A percentile compares a stretch with the other conserved stretches of the same genome.
These are phyloP conservation scores for Rhodotorula paludigena DNA, from an alignment of 768 basidiomycete species.

Conservation along the genomic window DNA sequence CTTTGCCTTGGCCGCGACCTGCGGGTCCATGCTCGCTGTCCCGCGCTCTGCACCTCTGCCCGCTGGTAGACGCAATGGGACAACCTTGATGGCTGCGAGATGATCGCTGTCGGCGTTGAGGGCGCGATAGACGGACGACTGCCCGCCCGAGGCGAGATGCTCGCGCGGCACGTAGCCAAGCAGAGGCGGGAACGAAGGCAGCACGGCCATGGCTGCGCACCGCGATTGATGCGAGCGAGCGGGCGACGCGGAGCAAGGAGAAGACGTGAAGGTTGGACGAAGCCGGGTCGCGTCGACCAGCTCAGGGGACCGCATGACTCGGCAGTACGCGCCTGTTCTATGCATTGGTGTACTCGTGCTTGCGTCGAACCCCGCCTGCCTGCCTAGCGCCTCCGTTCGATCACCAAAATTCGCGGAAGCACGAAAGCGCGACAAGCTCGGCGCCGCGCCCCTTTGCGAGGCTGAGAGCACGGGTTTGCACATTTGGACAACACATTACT, in stretches of 20 bases:
- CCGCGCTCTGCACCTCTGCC: not conserved
- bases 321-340: too few relatives aligned
- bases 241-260: not conserved
- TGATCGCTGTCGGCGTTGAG: conserved; percentile 5
- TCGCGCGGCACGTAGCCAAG: conserved; percentile 24
- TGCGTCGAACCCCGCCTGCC: too few relatives aligned
- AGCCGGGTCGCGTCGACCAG: too few relatives aligned
- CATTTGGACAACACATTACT: too few relatives aligned
- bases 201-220: not conserved
- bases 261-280: too few relatives aligned
- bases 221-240: not conserved
- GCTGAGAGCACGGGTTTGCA: too few relatives aligned
- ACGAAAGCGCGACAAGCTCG: too few relatives aligned
- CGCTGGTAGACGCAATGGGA: conserved; percentile 8
- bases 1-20: conserved; percentile 57
- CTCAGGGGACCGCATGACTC: too few relatives aligned
- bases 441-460: too few relatives aligned
- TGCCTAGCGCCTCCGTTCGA: too few relatives aligned
- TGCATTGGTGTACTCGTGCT: too few relatives aligned
- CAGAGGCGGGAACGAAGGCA: conserved; percentile 19
- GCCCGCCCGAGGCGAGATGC: conserved; percentile 24
- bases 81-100: conserved; percentile 41
- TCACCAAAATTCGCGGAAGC: too few relatives aligned
- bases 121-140: conserved; percentile 39
- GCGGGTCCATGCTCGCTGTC: not conserved